Conservation (phyloP, 768 basidiomycete genomes). For the Naganishia randhawae region DNA sequence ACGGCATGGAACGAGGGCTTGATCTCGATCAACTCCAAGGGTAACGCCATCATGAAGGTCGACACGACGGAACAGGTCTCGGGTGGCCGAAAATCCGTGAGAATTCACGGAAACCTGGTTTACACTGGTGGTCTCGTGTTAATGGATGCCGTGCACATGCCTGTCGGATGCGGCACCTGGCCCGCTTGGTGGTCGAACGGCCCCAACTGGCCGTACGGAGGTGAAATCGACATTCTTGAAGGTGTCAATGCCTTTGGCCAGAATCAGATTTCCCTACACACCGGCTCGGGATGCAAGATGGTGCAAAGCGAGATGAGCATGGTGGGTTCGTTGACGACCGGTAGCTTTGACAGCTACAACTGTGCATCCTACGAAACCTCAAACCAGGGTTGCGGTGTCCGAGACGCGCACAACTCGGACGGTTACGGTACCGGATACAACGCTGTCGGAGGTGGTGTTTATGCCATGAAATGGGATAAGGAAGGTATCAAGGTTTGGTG, state of each 20-base stretch:
- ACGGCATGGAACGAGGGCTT: slow-evolving; percentile 61
- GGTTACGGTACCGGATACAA: slow-evolving; percentile 88
- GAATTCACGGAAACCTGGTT: slow-evolving; percentile 59
- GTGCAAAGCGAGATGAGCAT: slow-evolving; percentile 35
- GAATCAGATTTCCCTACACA: slow-evolving; percentile 56
- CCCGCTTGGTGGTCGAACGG: slow-evolving; percentile 63
- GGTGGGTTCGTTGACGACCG: slow-evolving; percentile 41
- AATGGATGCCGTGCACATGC: slow-evolving; percentile 83
- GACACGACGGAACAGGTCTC: slow-evolving; percentile 73
- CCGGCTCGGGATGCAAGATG: slow-evolving; percentile 52
- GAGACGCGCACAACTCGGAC: slow-evolving; percentile 56
- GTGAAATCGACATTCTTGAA: slow-evolving; percentile 54
- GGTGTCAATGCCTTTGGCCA: slow-evolving; percentile 53
- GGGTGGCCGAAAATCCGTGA: slow-evolving; percentile 68
- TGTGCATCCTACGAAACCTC: slow-evolving; percentile 47
- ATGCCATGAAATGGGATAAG: slow-evolving; percentile 77
- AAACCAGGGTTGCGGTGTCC: slow-evolving; percentile 65
- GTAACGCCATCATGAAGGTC: slow-evolving; percentile 80
- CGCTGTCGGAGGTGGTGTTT: slow-evolving; percentile 76
- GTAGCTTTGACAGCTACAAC: slow-evolving; percentile 45
- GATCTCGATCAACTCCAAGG: slow-evolving; percentile 63
- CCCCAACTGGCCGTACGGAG: slow-evolving; percentile 51
- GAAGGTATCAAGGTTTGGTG: slow-evolving; percentile 75
- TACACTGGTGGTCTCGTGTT: slow-evolving; percentile 66
- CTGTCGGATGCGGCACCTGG: slow-evolving; percentile 84